A percentile compares a stretch with the other conserved stretches of the same genome.
Conservation (phyloP, 164 flowering plant species). For the Magnolia kwangsiensis region DNA sequence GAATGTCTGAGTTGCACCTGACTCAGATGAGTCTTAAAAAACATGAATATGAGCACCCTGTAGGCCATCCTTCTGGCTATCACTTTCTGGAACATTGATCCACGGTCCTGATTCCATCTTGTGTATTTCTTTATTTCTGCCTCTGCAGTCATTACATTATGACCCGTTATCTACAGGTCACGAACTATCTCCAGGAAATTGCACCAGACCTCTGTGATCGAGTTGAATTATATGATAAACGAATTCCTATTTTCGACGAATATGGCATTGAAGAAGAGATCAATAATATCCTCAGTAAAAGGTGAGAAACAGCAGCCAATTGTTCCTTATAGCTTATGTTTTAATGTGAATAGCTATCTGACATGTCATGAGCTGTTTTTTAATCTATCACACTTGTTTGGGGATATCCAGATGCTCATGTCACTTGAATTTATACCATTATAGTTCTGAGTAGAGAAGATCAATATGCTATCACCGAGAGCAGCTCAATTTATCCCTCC, state of each 20-base stretch:
- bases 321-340: constrained; percentile 5
- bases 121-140: background rate
- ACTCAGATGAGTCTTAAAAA: too few species aligned
- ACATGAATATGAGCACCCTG: too few species aligned
- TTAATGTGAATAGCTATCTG: background rate
- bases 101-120: background rate
- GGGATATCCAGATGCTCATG: too few species aligned
- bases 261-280: constrained; percentile 92
- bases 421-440: too few species aligned
- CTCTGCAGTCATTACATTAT: background rate
- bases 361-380: background rate
- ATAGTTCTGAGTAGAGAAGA: too few species aligned
- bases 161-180: constrained; percentile 49
- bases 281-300: constrained; percentile 75
- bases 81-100: background rate
- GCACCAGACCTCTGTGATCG: constrained; percentile 91
- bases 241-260: constrained; percentile 79
- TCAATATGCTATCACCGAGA: too few species aligned
- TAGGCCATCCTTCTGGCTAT: background rate
- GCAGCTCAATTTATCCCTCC: too few species aligned
- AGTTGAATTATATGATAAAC: constrained; percentile 68
- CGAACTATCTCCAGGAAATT: constrained; percentile 89
- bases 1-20: too few species aligned
- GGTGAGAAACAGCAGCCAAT: constrained; percentile 39
- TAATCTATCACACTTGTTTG: background rate